Conservation (phyloP, 441 rosid species). For the Croton laevigatus region DNA sequence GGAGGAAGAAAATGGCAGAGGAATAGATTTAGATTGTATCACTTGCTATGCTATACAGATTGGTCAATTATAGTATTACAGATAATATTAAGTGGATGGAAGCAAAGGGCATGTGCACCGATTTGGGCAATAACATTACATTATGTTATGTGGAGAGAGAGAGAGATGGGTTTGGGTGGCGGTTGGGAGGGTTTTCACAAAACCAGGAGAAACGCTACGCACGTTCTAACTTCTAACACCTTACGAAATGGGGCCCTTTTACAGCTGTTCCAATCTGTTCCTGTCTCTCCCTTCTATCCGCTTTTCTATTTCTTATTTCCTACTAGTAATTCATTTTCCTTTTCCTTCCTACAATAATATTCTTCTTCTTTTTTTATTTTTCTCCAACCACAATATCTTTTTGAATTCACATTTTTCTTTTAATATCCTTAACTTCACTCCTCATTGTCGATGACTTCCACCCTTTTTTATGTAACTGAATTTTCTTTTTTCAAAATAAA, state of each 20-base stretch:
- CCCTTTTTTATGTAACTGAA: too few species aligned
- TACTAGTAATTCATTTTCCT: background rate
- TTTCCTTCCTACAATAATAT: background rate
- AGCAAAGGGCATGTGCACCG: background rate
- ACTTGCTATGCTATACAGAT: too few species aligned
- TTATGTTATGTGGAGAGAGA: background rate
- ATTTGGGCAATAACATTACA: background rate
- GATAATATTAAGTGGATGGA: background rate
- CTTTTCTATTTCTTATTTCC: background rate
- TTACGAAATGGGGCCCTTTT: constrained; percentile 32
- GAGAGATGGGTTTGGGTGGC: constrained; percentile 22
- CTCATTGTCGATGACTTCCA: background rate
- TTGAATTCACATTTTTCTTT: background rate
- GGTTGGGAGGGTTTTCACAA: constrained; percentile 42
- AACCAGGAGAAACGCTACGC: constrained; percentile 55
- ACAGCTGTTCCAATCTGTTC: constrained; percentile 53
- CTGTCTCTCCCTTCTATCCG: constrained; percentile 27
- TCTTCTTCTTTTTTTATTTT: too few species aligned
- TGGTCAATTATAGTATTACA: too few species aligned
- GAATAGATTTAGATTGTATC: too few species aligned
- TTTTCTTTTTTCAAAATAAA: too few species aligned
- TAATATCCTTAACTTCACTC: background rate
- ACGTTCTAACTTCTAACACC: constrained; percentile 45
- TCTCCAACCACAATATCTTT: too few species aligned
- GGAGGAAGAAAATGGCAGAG: too few species aligned